Evolutionary conservation across 257 asterid genomes (phyloP).

Genomic region (Salvia hispanica): DNA sequence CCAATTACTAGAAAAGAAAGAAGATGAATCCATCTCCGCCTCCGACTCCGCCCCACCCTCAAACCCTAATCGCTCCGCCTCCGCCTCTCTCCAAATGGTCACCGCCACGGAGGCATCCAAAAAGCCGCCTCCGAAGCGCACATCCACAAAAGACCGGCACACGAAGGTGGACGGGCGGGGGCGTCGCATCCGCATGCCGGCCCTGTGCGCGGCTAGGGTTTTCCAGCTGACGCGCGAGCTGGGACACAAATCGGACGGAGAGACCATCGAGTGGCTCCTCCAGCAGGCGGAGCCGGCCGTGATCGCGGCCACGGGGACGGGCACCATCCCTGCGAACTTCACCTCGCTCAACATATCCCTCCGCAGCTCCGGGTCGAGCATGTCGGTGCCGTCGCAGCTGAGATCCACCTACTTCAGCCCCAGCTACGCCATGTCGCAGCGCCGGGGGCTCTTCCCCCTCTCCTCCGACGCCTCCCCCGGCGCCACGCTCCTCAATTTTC

Average conservation of each 20-base stretch:
- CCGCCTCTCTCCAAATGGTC: slow-evolving; percentile 43
- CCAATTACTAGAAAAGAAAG: slow-evolving; percentile 84
- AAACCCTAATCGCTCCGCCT: slow-evolving; percentile 41
- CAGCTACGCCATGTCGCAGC: slow-evolving; percentile 54
- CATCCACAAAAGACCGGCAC: slow-evolving; percentile 92
- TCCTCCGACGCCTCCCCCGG: slow-evolving; percentile 32
- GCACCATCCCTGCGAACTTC: slow-evolving; percentile 94
- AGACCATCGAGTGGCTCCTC: slow-evolving; percentile 87
- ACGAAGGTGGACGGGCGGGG: slow-evolving; percentile 95
- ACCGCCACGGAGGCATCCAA: slow-evolving; percentile 51
- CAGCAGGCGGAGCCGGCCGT: slow-evolving; percentile 96
- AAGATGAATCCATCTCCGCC: slow-evolving; percentile 45
- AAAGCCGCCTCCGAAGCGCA: slow-evolving; percentile 72
- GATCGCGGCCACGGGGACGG: slow-evolving; percentile 95
- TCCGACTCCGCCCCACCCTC: slow-evolving; percentile 23
- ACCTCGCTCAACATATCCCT: slow-evolving; percentile 82
- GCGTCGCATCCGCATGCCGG: slow-evolving; percentile 96
- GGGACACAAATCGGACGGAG: slow-evolving; percentile 95
- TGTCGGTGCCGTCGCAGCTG: slow-evolving; percentile 91
- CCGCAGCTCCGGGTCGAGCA: slow-evolving; percentile 87
- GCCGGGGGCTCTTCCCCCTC: slow-evolving; percentile 40
- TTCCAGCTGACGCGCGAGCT: slow-evolving; percentile 91
- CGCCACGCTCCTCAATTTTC: slow-evolving; percentile 65
- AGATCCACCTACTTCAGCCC: slow-evolving; percentile 74
- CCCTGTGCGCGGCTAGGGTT: slow-evolving; percentile 95